phyloP scores from a whole-genome alignment of 169 alveolate genomes.

The Plasmodium adleri region DNA sequence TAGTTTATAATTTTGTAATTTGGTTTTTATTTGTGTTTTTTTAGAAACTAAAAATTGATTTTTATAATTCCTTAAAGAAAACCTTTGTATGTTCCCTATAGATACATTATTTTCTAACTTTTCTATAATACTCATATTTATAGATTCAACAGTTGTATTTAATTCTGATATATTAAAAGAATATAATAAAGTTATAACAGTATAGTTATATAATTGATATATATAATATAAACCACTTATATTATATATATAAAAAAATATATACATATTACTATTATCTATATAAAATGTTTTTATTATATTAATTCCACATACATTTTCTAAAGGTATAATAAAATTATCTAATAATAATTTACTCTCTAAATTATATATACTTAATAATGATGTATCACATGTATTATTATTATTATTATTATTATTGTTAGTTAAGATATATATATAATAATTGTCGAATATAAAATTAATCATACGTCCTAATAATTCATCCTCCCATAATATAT shows the following conservation, averaged over 20 bases:
- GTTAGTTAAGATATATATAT: conserved; percentile 28
- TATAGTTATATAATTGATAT: conserved; percentile 38
- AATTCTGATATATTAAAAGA: conserved; percentile 11
- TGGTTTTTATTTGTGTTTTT: conserved; percentile 1
- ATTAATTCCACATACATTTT: not conserved
- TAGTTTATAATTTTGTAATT: not conserved
- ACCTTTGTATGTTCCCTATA: not conserved
- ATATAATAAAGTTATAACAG: conserved; percentile 6
- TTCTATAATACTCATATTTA: conserved; percentile 31
- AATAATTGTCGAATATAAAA: not conserved
- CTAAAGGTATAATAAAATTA: conserved; percentile 20
- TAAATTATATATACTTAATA: conserved; percentile 24
- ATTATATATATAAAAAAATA: conserved; percentile 28
- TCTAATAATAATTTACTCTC: conserved; percentile 23
- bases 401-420: not conserved
- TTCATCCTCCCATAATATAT: conserved; percentile 59
- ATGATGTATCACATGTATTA: too few species aligned
- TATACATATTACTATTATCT: conserved; percentile 13
- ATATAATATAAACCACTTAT: conserved; percentile 5
- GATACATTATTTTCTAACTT: not conserved
- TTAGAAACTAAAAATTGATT: not conserved
- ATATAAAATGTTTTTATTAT: conserved; percentile 17
- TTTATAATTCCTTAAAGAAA: conserved; percentile 7
- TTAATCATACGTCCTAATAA: conserved; percentile 24
- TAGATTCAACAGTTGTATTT: conserved; percentile 10